A percentile compares a stretch with the other conserved stretches of the same genome.
phyloP scores from a whole-genome alignment of 2,329 filamentous ascomycete genomes.

The Colletotrichum sansevieriae region DNA sequence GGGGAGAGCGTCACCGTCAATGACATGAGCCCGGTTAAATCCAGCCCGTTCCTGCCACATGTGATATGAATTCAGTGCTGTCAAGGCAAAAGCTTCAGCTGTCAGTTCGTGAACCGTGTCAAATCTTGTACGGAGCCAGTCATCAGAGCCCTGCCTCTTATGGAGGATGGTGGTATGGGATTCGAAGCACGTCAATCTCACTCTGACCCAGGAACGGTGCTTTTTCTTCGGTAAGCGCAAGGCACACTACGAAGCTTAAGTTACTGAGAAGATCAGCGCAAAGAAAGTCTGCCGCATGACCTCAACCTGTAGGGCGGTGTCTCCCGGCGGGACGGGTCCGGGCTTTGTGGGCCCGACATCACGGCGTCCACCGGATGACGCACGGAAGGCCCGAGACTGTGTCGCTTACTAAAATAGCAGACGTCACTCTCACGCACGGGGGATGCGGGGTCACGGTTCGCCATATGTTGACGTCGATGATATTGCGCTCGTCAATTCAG shows the following conservation, averaged over 20 bases:
- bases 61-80: not conserved
- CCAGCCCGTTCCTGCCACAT: not conserved
- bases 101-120: not conserved
- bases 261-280: too few relatives aligned
- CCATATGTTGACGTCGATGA: too few relatives aligned
- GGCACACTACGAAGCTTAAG: too few relatives aligned
- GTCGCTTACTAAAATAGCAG: slow-evolving; percentile 30
- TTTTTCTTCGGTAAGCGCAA: too few relatives aligned
- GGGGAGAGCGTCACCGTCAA: not conserved
- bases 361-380: not conserved
- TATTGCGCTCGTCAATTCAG: too few relatives aligned
- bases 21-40: not conserved
- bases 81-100: not conserved
- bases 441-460: slow-evolving; percentile 19
- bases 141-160: not conserved
- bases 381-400: not conserved
- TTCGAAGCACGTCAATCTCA: not conserved
- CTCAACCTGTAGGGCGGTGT: too few relatives aligned
- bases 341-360: not conserved
- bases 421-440: slow-evolving; percentile 18
- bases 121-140: too few relatives aligned
- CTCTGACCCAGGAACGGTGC: too few relatives aligned
- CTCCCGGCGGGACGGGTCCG: not conserved
- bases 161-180: not conserved
- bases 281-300: too few relatives aligned